Base-by-base conservation (phyloP, 1,139 yeast genomes). In the Kodamaea derodonti region DNA sequence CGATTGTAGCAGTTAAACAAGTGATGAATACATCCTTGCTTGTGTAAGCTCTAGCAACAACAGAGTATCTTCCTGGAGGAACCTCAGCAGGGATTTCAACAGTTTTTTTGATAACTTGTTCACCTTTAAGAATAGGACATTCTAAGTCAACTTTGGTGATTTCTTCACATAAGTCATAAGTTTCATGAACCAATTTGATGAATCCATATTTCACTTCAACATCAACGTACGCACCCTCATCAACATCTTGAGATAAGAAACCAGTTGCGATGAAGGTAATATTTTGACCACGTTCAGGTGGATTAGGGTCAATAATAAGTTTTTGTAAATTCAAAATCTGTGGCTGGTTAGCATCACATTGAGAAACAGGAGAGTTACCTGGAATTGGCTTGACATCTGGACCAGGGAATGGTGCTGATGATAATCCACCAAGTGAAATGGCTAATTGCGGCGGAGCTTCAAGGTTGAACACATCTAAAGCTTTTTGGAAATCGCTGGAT, bases 121-220 rank as follows among this genome's bases (percentile, higher is more conserved):
- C 58, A 4, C 97, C 98, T 46, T 76, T 66, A 36, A 68, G 54
- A 37, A 92, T 62, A 2, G 98, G 98, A 57, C 98, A 92, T 35
- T 69, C 69, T 57, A 81, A 63, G 52, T 85, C 95, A 31, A 88
- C 90, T 51, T 87, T 84, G 37, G 78, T 76, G 41, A 87, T 70
- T 54, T 87, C 84, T 46, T 88, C 95, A 61, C 98, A 92, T 42
- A 92, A 69, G 58, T 92, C 97, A 59, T 82, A 84, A 10, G 94
- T 84, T 55, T 87, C 88, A 49, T 86, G 84, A 37, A 94, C 61
- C 42, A 92, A 72, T 51, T 84, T 83, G 58, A 92, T 90, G 64
- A 84, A 87, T 9, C 97, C 98, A 52, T 88, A 84, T 47, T 86
- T 75, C 24, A 94, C 97, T 45, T 87, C 95, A 26, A 92, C 88